Percentiles rank a stretch among this genome's conserved stretches.
These are phyloP conservation scores for Solanum chiquidenum DNA, from an alignment of 257 asterid species.

Conservation along the genomic window DNA sequence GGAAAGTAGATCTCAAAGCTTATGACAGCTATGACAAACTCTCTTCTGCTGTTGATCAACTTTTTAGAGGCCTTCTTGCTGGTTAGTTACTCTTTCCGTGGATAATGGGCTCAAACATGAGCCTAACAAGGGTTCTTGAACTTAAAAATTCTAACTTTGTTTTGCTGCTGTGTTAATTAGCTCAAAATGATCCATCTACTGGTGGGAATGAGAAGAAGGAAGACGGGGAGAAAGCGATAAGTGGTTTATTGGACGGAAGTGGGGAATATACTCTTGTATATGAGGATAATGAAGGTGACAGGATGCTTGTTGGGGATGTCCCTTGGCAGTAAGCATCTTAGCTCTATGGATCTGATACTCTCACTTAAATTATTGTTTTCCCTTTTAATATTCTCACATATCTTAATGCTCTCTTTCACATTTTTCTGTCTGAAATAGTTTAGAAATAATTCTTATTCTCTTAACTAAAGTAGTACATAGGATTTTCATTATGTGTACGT, in stretches of 20 bases:
- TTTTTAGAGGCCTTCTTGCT: conserved; percentile 82
- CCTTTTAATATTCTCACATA: conserved; percentile 5
- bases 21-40: conserved; percentile 66
- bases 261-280: conserved; percentile 93
- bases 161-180: conserved; percentile 16
- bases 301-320: conserved; percentile 97
- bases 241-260: conserved; percentile 68
- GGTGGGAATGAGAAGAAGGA: conserved; percentile 27
- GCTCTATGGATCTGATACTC: conserved; percentile 16
- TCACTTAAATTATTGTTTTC: conserved; percentile 6
- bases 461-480: background rate
- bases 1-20: conserved; percentile 79
- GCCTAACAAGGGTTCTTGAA: background rate
- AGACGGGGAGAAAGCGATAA: conserved; percentile 30
- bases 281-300: conserved; percentile 98
- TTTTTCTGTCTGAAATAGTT: background rate
- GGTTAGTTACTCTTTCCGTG: conserved; percentile 21
- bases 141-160: background rate
- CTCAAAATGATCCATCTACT: conserved; percentile 41
- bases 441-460: background rate
- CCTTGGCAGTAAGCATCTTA: conserved; percentile 91
- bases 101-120: background rate
- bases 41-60: conserved; percentile 65
- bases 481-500: background rate
- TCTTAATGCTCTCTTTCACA: background rate